A percentile compares a stretch with the other conserved stretches of the same genome.
Conservation (phyloP, 2,329 filamentous ascomycete genomes). For the Penicillium brevicompactum region DNA sequence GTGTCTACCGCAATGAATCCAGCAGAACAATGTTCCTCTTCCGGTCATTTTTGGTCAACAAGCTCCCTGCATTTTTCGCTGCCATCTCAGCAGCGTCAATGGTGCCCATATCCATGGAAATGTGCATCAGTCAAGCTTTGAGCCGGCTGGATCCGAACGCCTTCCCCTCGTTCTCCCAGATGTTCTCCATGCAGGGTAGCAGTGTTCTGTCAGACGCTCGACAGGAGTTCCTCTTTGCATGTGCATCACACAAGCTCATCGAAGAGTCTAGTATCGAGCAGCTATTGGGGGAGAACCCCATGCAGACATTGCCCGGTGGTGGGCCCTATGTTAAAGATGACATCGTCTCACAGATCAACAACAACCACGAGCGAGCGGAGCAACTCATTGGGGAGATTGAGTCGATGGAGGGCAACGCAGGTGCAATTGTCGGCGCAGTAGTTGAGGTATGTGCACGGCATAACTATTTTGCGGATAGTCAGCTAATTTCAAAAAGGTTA, state of each 20-base stretch:
- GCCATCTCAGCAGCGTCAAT: slow-evolving; percentile 61
- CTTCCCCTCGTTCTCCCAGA: slow-evolving; percentile 66
- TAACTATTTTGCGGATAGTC: not conserved
- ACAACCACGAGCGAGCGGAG: slow-evolving; percentile 74
- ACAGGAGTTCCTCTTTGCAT: slow-evolving; percentile 86
- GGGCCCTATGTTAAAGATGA: slow-evolving; percentile 77
- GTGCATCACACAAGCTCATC: slow-evolving; percentile 84
- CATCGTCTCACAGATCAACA: slow-evolving; percentile 75
- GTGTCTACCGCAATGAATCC: slow-evolving; percentile 71
- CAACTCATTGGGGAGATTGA: slow-evolving; percentile 80
- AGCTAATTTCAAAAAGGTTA: slow-evolving; percentile 41
- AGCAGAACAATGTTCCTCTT: slow-evolving; percentile 68
- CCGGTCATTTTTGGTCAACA: slow-evolving; percentile 83
- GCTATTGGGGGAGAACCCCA: slow-evolving; percentile 80
- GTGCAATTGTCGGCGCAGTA: slow-evolving; percentile 77
- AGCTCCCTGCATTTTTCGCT: slow-evolving; percentile 63
- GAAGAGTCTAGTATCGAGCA: slow-evolving; percentile 74
- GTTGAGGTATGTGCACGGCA: slow-evolving; percentile 59
- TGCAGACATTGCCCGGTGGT: slow-evolving; percentile 73
- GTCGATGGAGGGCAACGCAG: slow-evolving; percentile 87
- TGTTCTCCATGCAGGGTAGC: slow-evolving; percentile 62
- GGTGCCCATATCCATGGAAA: slow-evolving; percentile 61
- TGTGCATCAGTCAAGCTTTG: slow-evolving; percentile 68
- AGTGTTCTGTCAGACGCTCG: slow-evolving; percentile 67
- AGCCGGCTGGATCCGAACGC: slow-evolving; percentile 62